Conservation (phyloP, 2,329 filamentous ascomycete genomes). For the Metarhizium guizhouense region DNA sequence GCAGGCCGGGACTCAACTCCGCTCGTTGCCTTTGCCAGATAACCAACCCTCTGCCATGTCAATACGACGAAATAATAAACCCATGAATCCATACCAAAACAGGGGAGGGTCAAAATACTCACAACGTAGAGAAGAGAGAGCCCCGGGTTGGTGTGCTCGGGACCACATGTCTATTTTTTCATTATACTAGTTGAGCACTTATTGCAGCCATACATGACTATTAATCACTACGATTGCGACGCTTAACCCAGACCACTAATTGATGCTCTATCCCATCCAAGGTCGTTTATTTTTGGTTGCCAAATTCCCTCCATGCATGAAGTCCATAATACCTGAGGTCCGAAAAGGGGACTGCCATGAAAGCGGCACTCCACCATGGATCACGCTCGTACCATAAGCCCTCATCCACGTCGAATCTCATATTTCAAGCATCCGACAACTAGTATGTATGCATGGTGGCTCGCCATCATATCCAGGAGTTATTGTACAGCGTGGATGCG, state of each 20-base stretch:
- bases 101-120: no score
- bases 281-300: not conserved
- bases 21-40: no score
- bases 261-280: not conserved
- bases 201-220: not conserved
- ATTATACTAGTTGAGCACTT: not conserved
- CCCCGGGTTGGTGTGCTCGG: not conserved
- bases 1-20: no score
- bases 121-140: not conserved
- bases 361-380: not conserved
- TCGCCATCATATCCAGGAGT: constrained; percentile 4
- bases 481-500: constrained; percentile 8
- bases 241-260: not conserved
- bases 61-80: no score
- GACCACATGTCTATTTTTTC: not conserved
- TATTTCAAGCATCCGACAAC: not conserved
- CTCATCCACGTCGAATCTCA: not conserved
- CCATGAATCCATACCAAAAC: no score
- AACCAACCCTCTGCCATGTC: no score
- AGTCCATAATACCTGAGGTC: not conserved
- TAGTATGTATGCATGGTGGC: constrained; percentile 2
- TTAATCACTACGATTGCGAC: not conserved
- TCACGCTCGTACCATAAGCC: not conserved
- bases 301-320: not conserved
- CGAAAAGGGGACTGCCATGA: not conserved